Evolutionary conservation across 441 rosid species (phyloP), one percentile per base, ranked within the genome.

Genomic region (Flueggea neowawraea): DNA sequence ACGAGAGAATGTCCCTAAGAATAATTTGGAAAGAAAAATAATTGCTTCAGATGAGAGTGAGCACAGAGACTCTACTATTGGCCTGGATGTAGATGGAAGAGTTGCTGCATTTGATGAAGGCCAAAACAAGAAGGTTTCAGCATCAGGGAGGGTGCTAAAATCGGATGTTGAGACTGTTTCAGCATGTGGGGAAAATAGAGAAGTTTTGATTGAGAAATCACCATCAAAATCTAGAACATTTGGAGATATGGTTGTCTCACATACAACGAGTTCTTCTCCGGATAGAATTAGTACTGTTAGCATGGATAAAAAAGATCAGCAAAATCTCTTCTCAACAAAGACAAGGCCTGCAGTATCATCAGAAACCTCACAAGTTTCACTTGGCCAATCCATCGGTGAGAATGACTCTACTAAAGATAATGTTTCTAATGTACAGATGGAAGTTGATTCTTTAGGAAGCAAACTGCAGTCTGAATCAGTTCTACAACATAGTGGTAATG

Each of bases 261-360:
- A 64, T 16, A 63, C 53, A 54, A 59, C 60, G 66, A 41, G 47
- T 59, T 61, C 69, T 63, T 68, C 69, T 61, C 65, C 63, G 5
- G 62, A 60, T 28, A 60, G 59, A 62, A 57, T 45, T 65, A 31
- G 22, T 11, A 57, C 33, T 64, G 54, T 17, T 54, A 39, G 43
- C 58, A 32, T 54, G 17, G 58, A 70, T 72, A 79, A 84, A 54
- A 52, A 62, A 61, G 63, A 78, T 64, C 80, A 60, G 52, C 71
- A 78, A 61, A 55, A 71, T 69, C 49, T 55, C 58, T 48, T 45
- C 43, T 64, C 51, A 22, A 77, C 75, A 51, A 70, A 68, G 65
- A 52, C 14, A 43, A 31, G 51, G 22, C 43, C 69, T 9, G 11
- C 61, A 57, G 76, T 57, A 54, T 53, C 60, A 64, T 44, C 28